These are phyloP conservation scores for Vitellaria paradoxa DNA, from an alignment of 179 eudicot genomes.

Conservation along the genomic window DNA sequence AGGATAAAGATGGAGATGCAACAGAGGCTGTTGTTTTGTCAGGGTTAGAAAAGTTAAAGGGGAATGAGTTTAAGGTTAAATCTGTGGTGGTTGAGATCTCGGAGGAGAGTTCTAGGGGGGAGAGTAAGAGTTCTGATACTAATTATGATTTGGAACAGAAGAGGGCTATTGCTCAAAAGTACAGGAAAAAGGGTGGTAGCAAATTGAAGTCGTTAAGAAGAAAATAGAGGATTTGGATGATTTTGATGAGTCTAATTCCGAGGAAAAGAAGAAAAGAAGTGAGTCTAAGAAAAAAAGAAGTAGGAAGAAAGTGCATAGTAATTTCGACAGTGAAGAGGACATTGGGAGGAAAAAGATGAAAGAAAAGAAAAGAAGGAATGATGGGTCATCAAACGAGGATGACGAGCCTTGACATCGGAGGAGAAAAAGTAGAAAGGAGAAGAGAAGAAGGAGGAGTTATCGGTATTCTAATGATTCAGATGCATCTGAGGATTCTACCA, in stretches of 20 bases:
- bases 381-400: constrained; percentile 69
- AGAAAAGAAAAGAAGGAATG: constrained; percentile 63
- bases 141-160: constrained; percentile 84
- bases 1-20: constrained; percentile 52
- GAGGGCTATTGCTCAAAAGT: constrained; percentile 60
- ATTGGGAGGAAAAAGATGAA: constrained; percentile 47
- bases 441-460: constrained; percentile 76
- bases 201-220: constrained; percentile 37
- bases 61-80: constrained; percentile 41
- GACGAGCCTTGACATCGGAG: constrained; percentile 41
- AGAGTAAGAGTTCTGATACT: constrained; percentile 82
- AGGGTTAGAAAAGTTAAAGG: constrained; percentile 69
- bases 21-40: constrained; percentile 64
- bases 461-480: constrained; percentile 53
- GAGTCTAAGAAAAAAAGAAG: constrained; percentile 73
- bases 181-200: constrained; percentile 47
- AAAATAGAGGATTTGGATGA: constrained; percentile 50
- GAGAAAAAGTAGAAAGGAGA: constrained; percentile 76
- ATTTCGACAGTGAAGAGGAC: constrained; percentile 57
- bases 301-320: constrained; percentile 41
- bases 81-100: constrained; percentile 40
- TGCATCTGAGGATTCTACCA: constrained; percentile 56
- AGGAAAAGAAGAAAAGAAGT: constrained; percentile 53
- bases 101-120: constrained; percentile 69
- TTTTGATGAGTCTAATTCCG: constrained; percentile 47